Evolutionary conservation across 2,329 filamentous ascomycete genomes (phyloP).

Genomic region (Niveomyces coronatus): DNA sequence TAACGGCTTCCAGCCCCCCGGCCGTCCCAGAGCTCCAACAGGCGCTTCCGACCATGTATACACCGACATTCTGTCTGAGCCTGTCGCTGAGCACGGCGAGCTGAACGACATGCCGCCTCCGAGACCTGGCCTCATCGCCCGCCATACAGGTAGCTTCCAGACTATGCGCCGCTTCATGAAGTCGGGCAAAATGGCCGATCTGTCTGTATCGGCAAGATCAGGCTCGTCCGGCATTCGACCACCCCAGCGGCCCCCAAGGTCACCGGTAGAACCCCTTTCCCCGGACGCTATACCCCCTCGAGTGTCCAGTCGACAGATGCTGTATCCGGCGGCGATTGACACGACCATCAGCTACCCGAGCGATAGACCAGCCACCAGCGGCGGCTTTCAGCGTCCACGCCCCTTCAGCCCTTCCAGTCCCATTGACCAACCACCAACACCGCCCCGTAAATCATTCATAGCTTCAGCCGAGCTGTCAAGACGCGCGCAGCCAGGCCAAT

Average conservation of each 20-base stretch:
- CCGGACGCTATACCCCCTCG: conserved; percentile 30
- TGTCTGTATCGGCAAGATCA: conserved; percentile 1
- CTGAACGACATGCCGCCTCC: background rate
- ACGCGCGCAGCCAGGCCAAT: conserved; percentile 19
- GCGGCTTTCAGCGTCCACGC: conserved; percentile 34
- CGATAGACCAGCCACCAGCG: conserved; percentile 35
- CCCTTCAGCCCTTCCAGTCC: conserved; percentile 25
- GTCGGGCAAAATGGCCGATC: conserved; percentile 3
- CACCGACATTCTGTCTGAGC: conserved; percentile 6
- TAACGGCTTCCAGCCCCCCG: background rate
- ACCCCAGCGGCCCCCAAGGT: conserved; percentile 27
- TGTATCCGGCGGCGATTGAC: conserved; percentile 33
- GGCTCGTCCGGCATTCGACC: conserved; percentile 1
- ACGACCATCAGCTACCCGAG: conserved; percentile 22
- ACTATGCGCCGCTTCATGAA: conserved; percentile 10
- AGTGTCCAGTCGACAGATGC: conserved; percentile 43
- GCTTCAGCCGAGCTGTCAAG: conserved; percentile 11
- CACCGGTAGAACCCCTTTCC: conserved; percentile 32
- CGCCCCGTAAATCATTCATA: conserved; percentile 9
- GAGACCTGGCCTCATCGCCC: conserved; percentile 3
- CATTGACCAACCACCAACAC: conserved; percentile 13
- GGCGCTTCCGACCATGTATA: conserved; percentile 2
- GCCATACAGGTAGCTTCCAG: conserved; percentile 9
- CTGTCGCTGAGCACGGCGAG: conserved; percentile 4
- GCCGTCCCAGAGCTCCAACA: conserved; percentile 5